Evolutionary conservation across 257 asterid species (phyloP).

Genomic region (Echites panduratus): DNA sequence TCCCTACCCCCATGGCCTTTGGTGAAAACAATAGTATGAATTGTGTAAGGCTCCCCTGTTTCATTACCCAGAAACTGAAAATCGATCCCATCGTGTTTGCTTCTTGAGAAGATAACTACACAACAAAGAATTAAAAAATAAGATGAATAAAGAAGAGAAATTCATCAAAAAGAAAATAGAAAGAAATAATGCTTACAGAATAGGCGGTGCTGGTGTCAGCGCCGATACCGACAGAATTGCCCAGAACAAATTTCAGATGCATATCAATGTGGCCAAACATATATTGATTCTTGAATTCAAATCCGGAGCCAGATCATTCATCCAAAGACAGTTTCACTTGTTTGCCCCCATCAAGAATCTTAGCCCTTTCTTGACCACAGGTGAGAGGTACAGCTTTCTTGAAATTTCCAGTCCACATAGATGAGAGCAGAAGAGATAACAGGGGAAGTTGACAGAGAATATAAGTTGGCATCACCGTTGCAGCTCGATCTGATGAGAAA

Average conservation of each 20-base stretch:
- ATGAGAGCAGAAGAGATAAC: constrained; percentile 14
- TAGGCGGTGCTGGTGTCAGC: constrained; percentile 54
- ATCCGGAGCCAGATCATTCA: constrained; percentile 31
- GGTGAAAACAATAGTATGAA: constrained; percentile 30
- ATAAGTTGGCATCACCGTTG: neutral
- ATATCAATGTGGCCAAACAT: constrained; percentile 25
- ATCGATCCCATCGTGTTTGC: constrained; percentile 30
- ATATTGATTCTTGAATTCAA: constrained; percentile 25
- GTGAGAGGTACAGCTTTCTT: constrained; percentile 28
- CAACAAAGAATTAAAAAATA: neutral
- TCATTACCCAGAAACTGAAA: constrained; percentile 34
- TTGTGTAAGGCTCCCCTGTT: constrained; percentile 30
- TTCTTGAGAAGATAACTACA: constrained; percentile 28
- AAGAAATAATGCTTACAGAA: constrained; percentile 23
- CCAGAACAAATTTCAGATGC: constrained; percentile 28
- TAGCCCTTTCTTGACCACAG: constrained; percentile 49
- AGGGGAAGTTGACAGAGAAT: constrained; percentile 4
- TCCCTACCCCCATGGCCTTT: constrained; percentile 32
- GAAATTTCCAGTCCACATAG: constrained; percentile 37
- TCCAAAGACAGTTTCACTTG: constrained; percentile 24
- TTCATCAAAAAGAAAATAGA: neutral
- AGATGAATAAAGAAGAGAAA: neutral
- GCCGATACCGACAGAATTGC: constrained; percentile 31
- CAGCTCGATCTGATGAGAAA: neutral
- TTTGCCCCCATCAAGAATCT: constrained; percentile 41